Base-by-base conservation (phyloP, 108 stramenopile genomes). In the Skeletonema tropicum region DNA sequence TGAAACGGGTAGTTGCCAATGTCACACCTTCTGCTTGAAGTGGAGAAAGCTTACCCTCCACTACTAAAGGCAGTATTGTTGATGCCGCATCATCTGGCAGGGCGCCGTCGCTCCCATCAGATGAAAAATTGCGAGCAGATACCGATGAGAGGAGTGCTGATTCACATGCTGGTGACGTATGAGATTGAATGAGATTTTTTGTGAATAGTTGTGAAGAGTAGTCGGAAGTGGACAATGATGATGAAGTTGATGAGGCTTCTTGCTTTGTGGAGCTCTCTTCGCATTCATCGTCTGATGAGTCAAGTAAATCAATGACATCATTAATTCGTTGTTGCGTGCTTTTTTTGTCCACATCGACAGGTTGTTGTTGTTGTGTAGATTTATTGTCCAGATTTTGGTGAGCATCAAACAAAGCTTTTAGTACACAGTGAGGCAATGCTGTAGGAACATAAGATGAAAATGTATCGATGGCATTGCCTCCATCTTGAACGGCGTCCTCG, bases 21-120 rank as follows among this genome's bases (percentile, higher is more conserved):
- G 71, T 35, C 21, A 72, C 87, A 17, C 88, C 87, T 61, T 91
- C 90, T 45, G 87, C 41, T 70, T 91, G 90, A 8, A 89, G 74
- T n/a, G 84, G 87, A 25, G 84, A 82, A 1, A 91, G 67, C 11
- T 68, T 61, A 6, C 57, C 73, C 8, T 42, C 15, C 35, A 79
- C 19, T 17, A 75, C 75, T 6, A 87, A 52, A 9, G 67, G 36
- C 17, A 82, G 39, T 13, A 87, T 32, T 30, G 57, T 65, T 0
- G 60, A 52, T 5, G 81, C 72, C 3, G 83, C 46, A 5, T 64
- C 71, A n/a, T 79, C 71, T 13, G 35, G 55, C 9, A 68, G 57
- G 9, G 63, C 25, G 0, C 83, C 83, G 25, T 55, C 52, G 52
- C 52, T 55, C 10, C 52, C 52, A 23, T 45, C 15, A 3, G 42